Percentiles rank a stretch among this genome's conserved stretches.
Evolutionary conservation across 768 basidiomycete species (phyloP).

Genomic region (Lyophyllum semitale): DNA sequence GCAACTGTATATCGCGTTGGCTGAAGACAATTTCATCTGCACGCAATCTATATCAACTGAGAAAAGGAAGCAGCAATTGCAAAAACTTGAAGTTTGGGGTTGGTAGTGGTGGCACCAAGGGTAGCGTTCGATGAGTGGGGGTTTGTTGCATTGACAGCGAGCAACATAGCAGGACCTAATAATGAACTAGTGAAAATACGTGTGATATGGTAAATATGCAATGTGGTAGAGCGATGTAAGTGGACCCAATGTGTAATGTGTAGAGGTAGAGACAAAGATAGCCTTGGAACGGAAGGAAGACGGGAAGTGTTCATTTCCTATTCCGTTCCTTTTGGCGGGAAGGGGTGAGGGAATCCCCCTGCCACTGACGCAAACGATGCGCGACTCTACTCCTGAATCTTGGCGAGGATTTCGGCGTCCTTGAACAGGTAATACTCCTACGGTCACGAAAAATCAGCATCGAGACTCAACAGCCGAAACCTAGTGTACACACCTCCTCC

Average conservation of each 20-base stretch:
- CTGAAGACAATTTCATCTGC: too few relatives aligned
- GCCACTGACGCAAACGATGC: background rate
- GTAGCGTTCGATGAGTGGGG: background rate
- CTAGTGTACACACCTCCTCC: constrained; percentile 75
- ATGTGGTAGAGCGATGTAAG: background rate
- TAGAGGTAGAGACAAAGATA: background rate
- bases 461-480: background rate
- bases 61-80: too few relatives aligned
- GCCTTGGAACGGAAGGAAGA: background rate
- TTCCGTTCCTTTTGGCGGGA: background rate
- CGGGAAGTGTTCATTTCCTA: background rate
- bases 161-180: background rate
- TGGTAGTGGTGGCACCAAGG: too few relatives aligned
- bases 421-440: constrained; percentile 96
- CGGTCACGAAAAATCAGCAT: background rate
- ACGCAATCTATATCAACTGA: too few relatives aligned
- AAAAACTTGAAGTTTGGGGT: too few relatives aligned
- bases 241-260: background rate
- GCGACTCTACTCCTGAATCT: constrained; percentile 81
- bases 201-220: constrained; percentile 9
- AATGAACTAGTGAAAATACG: background rate
- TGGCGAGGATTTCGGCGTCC: constrained; percentile 93
- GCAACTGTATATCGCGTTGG: too few relatives aligned
- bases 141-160: background rate
- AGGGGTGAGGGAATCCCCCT: background rate